Evolutionary conservation across 2,329 filamentous ascomycete genomes (phyloP).

Genomic region (Hypoxylon sp.): DNA sequence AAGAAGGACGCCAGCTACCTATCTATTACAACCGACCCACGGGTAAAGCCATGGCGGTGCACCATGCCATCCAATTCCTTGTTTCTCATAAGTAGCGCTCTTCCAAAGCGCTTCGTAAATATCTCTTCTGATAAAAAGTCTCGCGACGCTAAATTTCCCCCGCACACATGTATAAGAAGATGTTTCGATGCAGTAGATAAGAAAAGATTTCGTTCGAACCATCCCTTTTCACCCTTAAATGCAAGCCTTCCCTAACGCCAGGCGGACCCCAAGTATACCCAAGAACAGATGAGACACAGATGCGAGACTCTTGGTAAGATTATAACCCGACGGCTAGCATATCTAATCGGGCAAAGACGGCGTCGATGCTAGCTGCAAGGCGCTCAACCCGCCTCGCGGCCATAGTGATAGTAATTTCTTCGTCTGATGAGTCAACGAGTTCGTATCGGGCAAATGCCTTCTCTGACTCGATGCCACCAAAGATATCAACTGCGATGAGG

Average conservation of each 20-base stretch:
- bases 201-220: slow-evolving; percentile 13
- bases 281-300: slow-evolving; percentile 20
- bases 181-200: slow-evolving; percentile 26
- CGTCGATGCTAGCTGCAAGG: slow-evolving; percentile 60
- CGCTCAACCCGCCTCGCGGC: slow-evolving; percentile 67
- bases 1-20: slow-evolving; percentile 26
- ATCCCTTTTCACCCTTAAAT: slow-evolving; percentile 33
- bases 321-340: slow-evolving; percentile 54
- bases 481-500: slow-evolving; percentile 60
- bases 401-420: slow-evolving; percentile 61
- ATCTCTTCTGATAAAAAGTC: slow-evolving; percentile 21
- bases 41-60: slow-evolving; percentile 10
- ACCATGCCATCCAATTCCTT: slow-evolving; percentile 20
- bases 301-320: slow-evolving; percentile 8
- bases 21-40: slow-evolving; percentile 39
- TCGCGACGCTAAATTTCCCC: slow-evolving; percentile 29
- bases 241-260: slow-evolving; percentile 29
- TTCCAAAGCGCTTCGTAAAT: slow-evolving; percentile 39
- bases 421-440: slow-evolving; percentile 72
- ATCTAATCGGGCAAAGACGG: slow-evolving; percentile 57
- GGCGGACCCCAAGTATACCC: slow-evolving; percentile 3
- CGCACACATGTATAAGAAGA: slow-evolving; percentile 15
- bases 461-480: slow-evolving; percentile 71
- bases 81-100: slow-evolving; percentile 39
- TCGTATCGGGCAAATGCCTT: slow-evolving; percentile 75